phyloP scores from a whole-genome alignment of 176 grass and related monocot species.

The Triticum dicoccoides region DNA sequence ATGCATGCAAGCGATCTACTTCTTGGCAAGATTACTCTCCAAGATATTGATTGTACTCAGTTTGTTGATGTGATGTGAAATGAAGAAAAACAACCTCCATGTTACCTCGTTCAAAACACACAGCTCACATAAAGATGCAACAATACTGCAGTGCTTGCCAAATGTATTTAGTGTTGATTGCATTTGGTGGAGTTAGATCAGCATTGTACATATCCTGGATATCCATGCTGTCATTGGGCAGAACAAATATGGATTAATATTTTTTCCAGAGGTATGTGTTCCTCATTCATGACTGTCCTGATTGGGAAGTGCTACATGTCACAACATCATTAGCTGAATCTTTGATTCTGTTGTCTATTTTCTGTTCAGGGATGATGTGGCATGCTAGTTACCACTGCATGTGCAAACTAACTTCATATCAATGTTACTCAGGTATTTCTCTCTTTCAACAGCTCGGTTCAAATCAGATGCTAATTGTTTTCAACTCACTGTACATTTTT shows the following conservation, averaged over 20 bases:
- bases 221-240: neutral
- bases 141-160: neutral
- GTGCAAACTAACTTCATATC: neutral
- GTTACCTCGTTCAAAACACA: neutral
- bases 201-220: neutral
- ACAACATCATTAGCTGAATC: neutral
- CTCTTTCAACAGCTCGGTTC: neutral
- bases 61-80: constrained; percentile 60
- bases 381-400: neutral
- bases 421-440: constrained; percentile 26
- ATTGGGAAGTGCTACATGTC: neutral
- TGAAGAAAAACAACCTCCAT: neutral
- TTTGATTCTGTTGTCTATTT: neutral
- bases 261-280: constrained; percentile 9
- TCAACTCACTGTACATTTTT: neutral
- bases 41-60: constrained; percentile 83
- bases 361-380: neutral
- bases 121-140: neutral
- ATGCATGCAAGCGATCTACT: constrained; percentile 73
- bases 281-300: neutral
- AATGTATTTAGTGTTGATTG: neutral
- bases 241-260: neutral
- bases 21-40: constrained; percentile 80
- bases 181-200: neutral
- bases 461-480: neutral